These are phyloP conservation scores for Juglanconis juglandina DNA, from an alignment of 2,329 filamentous ascomycete species.

Conservation along the genomic window DNA sequence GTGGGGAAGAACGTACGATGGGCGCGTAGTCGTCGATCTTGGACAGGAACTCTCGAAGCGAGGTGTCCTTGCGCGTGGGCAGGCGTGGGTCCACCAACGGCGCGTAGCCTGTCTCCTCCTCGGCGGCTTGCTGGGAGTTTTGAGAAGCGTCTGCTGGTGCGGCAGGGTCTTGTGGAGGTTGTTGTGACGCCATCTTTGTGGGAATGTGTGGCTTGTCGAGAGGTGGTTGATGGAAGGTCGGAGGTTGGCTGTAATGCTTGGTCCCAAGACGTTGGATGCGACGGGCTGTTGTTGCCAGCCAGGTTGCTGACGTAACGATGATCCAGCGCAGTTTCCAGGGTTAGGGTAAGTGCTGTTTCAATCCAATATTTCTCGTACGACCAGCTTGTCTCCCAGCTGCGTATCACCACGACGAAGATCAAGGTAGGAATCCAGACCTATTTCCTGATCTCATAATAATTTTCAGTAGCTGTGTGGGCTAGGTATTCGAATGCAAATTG, in stretches of 20 bases:
- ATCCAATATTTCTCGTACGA: no score
- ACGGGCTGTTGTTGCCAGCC: not conserved
- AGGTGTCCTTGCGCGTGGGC: constrained; percentile 84
- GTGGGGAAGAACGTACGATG: constrained; percentile 63
- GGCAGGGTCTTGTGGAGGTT: constrained; percentile 21
- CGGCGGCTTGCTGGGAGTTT: constrained; percentile 17
- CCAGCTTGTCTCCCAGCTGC: no score
- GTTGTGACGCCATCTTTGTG: not conserved
- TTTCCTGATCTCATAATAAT: no score
- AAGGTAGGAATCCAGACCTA: no score
- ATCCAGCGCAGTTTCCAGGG: not conserved
- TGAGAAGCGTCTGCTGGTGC: constrained; percentile 15
- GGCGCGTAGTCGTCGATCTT: constrained; percentile 99
- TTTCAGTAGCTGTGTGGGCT: no score
- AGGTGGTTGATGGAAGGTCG: not conserved
- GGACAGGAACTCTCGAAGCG: constrained; percentile 82
- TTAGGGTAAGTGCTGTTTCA: not conserved
- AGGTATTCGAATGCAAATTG: no score
- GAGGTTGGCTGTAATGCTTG: not conserved
- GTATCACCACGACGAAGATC: no score
- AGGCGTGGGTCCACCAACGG: constrained; percentile 41
- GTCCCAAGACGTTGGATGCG: not conserved
- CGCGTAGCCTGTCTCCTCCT: constrained; percentile 7
- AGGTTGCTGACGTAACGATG: constrained; percentile 8
- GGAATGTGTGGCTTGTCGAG: constrained; percentile 1